Conservation (phyloP, 202 grass and related monocot genomes). For the Tripidium arundinaceum region DNA sequence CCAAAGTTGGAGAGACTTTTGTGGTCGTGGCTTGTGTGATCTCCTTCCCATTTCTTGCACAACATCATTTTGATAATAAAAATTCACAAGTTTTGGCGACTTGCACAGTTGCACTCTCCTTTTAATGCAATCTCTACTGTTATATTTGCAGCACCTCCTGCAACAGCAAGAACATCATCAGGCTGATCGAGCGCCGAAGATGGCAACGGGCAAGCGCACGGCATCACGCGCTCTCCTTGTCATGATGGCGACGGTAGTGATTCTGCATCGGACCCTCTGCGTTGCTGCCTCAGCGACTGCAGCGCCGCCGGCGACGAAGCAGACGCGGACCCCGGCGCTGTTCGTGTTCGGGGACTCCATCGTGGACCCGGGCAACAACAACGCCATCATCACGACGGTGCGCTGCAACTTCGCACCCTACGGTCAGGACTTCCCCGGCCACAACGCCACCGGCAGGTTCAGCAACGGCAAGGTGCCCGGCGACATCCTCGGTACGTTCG, state of each 20-base stretch:
- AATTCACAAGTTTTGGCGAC: no score
- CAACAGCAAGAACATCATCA: neutral
- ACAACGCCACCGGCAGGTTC: constrained; percentile 70
- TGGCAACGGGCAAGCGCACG: neutral
- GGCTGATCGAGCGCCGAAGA: neutral
- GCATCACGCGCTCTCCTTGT: neutral
- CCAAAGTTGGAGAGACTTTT: no score
- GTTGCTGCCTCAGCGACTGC: neutral
- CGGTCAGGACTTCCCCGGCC: constrained; percentile 63
- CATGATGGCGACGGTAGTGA: neutral
- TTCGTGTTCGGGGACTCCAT: constrained; percentile 75
- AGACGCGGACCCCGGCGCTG: constrained; percentile 39
- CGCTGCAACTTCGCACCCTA: constrained; percentile 71
- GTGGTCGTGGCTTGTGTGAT: no score
- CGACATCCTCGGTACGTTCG: constrained; percentile 60
- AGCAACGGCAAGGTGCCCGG: constrained; percentile 78
- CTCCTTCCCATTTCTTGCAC: no score
- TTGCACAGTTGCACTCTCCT: no score
- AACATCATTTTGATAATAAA: no score
- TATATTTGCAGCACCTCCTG: constrained; percentile 1
- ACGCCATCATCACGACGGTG: constrained; percentile 47
- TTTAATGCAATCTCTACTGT: neutral
- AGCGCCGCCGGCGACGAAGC: constrained; percentile 6
- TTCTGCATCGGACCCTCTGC: neutral
- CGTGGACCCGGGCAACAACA: constrained; percentile 89